A percentile compares a stretch with the other conserved stretches of the same genome.
Evolutionary conservation across 1,139 yeast genomes (phyloP).

Genomic region (Meyerozyma sp.): DNA sequence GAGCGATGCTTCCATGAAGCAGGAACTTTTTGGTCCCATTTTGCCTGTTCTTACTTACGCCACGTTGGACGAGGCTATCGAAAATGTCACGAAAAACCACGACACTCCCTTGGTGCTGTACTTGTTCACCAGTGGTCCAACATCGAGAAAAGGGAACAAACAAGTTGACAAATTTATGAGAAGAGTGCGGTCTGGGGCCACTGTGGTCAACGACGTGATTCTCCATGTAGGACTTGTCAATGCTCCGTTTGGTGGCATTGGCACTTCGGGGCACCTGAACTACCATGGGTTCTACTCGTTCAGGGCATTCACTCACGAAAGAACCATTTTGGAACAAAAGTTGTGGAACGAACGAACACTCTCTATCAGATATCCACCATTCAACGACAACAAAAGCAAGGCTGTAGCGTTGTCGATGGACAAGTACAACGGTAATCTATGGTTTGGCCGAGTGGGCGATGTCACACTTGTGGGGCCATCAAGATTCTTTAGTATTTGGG

Average conservation of each 20-base stretch:
- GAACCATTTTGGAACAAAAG: constrained; percentile 66
- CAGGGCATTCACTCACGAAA: constrained; percentile 68
- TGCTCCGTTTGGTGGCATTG: constrained; percentile 92
- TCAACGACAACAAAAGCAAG: constrained; percentile 27
- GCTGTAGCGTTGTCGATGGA: constrained; percentile 21
- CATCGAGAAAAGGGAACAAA: constrained; percentile 28
- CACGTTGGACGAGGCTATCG: constrained; percentile 45
- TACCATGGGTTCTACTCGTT: constrained; percentile 80
- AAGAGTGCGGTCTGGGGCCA: constrained; percentile 68
- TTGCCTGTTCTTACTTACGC: constrained; percentile 64
- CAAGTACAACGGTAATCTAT: constrained; percentile 26
- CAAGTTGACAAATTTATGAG: constrained; percentile 50
- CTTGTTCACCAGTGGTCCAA: constrained; percentile 53
- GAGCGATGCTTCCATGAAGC: constrained; percentile 68
- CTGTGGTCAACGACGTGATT: constrained; percentile 65
- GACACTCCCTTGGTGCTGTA: constrained; percentile 88
- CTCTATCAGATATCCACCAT: constrained; percentile 69
- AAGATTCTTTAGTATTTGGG: constrained; percentile 27
- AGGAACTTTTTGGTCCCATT: constrained; percentile 82
- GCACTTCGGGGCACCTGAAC: constrained; percentile 72
- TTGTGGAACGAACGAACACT: constrained; percentile 58
- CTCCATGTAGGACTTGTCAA: constrained; percentile 66
- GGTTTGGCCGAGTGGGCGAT: constrained; percentile 34
- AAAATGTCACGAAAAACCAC: constrained; percentile 43
- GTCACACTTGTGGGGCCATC: constrained; percentile 34